Percentiles rank a stretch among this genome's conserved stretches.
Conservation (phyloP, 2,329 filamentous ascomycete genomes). For the Acrocalymma vagum region DNA sequence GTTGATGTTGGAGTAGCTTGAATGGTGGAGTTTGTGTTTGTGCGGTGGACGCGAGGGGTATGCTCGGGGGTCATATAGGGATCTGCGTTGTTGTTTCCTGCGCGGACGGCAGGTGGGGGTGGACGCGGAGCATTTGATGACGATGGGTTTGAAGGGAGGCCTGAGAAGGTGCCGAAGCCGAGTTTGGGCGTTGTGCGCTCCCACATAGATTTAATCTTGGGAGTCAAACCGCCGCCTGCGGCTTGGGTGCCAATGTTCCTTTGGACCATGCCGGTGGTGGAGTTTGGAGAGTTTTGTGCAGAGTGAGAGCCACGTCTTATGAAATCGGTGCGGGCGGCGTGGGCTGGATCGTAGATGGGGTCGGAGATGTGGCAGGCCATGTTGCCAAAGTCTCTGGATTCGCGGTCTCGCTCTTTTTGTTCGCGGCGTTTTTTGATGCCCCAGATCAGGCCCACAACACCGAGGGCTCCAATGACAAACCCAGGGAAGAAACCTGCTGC, state of each 20-base stretch:
- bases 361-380: slow-evolving; percentile 48
- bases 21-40: too few species aligned
- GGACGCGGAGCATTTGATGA: slow-evolving; percentile 24
- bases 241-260: slow-evolving; percentile 26
- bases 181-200: slow-evolving; percentile 43
- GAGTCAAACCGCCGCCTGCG: slow-evolving; percentile 32
- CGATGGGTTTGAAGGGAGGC: slow-evolving; percentile 23
- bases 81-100: slow-evolving; percentile 34
- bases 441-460: slow-evolving; percentile 41
- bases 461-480: slow-evolving; percentile 44
- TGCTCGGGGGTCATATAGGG: slow-evolving; percentile 42
- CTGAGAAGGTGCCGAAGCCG: slow-evolving; percentile 34
- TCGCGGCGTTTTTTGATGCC: slow-evolving; percentile 44
- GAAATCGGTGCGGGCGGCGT: slow-evolving; percentile 46
- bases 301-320: slow-evolving; percentile 41
- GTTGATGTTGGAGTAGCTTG: too few species aligned
- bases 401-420: slow-evolving; percentile 35
- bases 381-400: slow-evolving; percentile 48
- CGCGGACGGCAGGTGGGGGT: slow-evolving; percentile 34
- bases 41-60: slow-evolving; percentile 32
- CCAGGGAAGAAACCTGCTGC: slow-evolving; percentile 49
- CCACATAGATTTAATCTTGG: slow-evolving; percentile 45
- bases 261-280: slow-evolving; percentile 32
- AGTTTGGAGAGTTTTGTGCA: slow-evolving; percentile 32
- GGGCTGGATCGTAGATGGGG: slow-evolving; percentile 48